phyloP scores from a whole-genome alignment of 768 basidiomycete species.

The Mycena haematopus region DNA sequence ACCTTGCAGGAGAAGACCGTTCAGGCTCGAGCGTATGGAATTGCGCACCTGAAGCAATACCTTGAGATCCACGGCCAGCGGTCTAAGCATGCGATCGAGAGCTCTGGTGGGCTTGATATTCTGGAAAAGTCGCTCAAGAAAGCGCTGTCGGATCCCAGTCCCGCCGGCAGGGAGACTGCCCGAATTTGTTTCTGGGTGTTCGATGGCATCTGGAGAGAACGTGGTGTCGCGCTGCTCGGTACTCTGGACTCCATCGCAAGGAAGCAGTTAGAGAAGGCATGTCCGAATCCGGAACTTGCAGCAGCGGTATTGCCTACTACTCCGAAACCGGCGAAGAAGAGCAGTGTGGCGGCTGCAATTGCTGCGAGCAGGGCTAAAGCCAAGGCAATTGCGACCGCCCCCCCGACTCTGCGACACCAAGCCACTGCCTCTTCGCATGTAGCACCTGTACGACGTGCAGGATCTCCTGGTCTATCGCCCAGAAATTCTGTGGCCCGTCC shows the following conservation, averaged over 20 bases:
- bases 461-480: constrained; percentile 49
- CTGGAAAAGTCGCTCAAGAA: constrained; percentile 79
- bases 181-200: constrained; percentile 84
- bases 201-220: constrained; percentile 74
- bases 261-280: constrained; percentile 87
- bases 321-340: constrained; percentile 72
- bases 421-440: constrained; percentile 76
- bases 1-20: constrained; percentile 82
- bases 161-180: constrained; percentile 75
- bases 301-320: constrained; percentile 50
- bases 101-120: constrained; percentile 67
- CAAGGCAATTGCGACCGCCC: constrained; percentile 81
- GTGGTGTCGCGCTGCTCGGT: constrained; percentile 67
- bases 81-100: constrained; percentile 71
- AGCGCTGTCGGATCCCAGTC: constrained; percentile 79
- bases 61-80: constrained; percentile 74
- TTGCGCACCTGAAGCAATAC: constrained; percentile 77
- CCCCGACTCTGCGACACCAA: constrained; percentile 81
- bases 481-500: constrained; percentile 48
- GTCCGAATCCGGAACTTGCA: constrained; percentile 63
- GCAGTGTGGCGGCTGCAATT: constrained; percentile 84
- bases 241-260: constrained; percentile 69
- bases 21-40: constrained; percentile 70
- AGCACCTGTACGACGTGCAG: constrained; percentile 52
- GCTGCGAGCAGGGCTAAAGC: constrained; percentile 91